Base-by-base conservation (phyloP, 2,329 filamentous ascomycete genomes). In the Cladosporium phlei region DNA sequence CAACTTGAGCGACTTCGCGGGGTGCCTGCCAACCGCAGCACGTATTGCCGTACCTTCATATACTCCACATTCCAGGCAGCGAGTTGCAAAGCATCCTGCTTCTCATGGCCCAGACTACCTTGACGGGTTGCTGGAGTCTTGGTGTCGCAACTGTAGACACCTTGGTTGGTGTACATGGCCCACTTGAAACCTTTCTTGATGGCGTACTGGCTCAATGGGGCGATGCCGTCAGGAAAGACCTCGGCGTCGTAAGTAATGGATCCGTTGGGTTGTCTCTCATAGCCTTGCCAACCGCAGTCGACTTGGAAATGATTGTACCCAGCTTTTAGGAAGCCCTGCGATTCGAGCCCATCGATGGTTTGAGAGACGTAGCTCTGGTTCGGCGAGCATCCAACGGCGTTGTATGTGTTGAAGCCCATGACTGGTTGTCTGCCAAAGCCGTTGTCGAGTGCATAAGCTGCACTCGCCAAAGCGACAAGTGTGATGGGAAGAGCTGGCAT, bases 1-100 rank as follows among this genome's bases (percentile, higher is more conserved):
- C n/a, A n/a, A n/a, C n/a, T n/a, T n/a, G n/a, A n/a, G n/a, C n/a
- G n/a, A n/a, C n/a, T n/a, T n/a, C n/a, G n/a, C n/a, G n/a, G n/a
- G n/a, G n/a, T n/a, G n/a, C n/a, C n/a, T n/a, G n/a, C n/a, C n/a
- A n/a, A n/a, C n/a, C n/a, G n/a, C n/a, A n/a, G n/a, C n/a, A n/a
- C n/a, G n/a, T n/a, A n/a, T n/a, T n/a, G 4, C 24, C 46, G 3
- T 20, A 45, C 42, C 61, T 79, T 80, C 12, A 78, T 61, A 49
- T 78, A 81, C 55, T 80, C 77, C 47, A 82, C 69, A 2, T 74
- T 76, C 78, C 78, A 82, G 14, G 69, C 66, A 1, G 76, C 74
- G 57, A 77, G 82, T 0, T 75, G 74, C 30, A 72, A 61, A 1
- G 79, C 80, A 60, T 84, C 81, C n/a, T 77, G 60, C 2, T 69